Base-by-base conservation (phyloP, 2,329 filamentous ascomycete species). In the Talaromyces funiculosus region DNA sequence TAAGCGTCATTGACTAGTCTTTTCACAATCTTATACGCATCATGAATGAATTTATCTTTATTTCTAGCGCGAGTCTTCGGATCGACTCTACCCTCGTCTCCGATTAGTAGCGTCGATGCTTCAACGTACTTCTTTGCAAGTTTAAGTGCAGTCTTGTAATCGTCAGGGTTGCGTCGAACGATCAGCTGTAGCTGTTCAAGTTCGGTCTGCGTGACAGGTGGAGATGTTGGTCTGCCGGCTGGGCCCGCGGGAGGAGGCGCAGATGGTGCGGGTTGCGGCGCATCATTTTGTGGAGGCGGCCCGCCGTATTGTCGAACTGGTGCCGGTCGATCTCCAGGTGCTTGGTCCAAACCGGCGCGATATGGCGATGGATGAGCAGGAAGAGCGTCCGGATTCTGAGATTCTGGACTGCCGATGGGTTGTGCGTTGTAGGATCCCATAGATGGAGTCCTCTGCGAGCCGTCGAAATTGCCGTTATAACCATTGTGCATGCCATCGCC, bases 21-120 rank as follows among this genome's bases (percentile, higher is more conserved):
- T 79, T 97, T 97, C 45, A 97, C 79, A 24, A 92, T 86, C 75
- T 97, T 97, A 72, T 94, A 86, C 0, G 91, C 91, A 70, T 97
- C 94, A 65, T 87, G 78, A 16, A 93, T 80, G 72, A 93, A 97
- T 61, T 87, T 87, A 67, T 97, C 93, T 31, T 91, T 87, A 63
- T 84, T 85, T 71, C 84, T 86, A 63, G 79, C 80, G 37, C 80
- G 81, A 0, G 82, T 81, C 60, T 81, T 84, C 1, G 87, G 81
- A 67, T 94, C 90, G 8, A 85, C 82, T 24, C 88, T 86, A 8
- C 86, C 84, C 67, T 87, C 87, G 38, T 92, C 87, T 66, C 91
- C 90, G 2, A 91, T 85, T 1, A 99, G 82, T 4, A 90, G 85
- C 12, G 87, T 86, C 0, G 91, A 86, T 1, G 93, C 94, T 76